Evolutionary conservation across 1,284 basidiomycete species (phyloP).

Genomic region (Kalmanozyma brasiliensis): DNA sequence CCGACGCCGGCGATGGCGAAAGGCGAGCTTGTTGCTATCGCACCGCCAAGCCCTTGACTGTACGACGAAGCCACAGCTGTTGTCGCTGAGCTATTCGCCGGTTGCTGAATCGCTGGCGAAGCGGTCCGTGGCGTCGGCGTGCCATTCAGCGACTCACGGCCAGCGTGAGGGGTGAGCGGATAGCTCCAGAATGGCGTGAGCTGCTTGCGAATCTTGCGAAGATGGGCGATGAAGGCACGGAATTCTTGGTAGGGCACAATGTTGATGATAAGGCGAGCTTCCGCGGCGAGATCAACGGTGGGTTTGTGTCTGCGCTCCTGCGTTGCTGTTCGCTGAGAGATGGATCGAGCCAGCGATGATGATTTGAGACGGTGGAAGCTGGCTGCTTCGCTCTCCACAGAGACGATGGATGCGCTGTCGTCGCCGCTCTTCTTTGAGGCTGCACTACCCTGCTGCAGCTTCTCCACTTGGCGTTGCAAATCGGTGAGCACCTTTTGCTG

Average conservation of each 20-base stretch:
- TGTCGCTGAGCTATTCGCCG: not conserved
- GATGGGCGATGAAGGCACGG: constrained; percentile 80
- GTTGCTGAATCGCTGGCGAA: constrained; percentile 29
- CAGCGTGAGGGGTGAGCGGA: constrained; percentile 20
- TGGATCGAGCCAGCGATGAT: constrained; percentile 36
- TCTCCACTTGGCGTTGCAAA: constrained; percentile 87
- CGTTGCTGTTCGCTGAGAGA: constrained; percentile 33
- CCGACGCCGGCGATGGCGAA: constrained; percentile 71
- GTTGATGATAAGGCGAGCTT: constrained; percentile 56
- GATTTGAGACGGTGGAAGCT: constrained; percentile 47
- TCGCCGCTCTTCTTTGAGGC: constrained; percentile 20
- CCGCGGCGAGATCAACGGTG: constrained; percentile 19
- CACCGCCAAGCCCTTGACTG: constrained; percentile 35
- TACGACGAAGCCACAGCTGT: constrained; percentile 45
- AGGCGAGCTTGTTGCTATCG: constrained; percentile 29
- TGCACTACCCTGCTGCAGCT: constrained; percentile 48
- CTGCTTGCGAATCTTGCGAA: constrained; percentile 76
- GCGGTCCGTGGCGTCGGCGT: constrained; percentile 37
- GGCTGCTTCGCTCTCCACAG: constrained; percentile 38
- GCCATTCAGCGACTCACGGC: constrained; percentile 20
- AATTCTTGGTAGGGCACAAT: constrained; percentile 85
- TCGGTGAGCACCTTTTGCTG: constrained; percentile 74
- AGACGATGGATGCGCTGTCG: constrained; percentile 26
- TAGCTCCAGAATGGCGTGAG: constrained; percentile 61
- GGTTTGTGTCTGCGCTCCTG: constrained; percentile 31